Conservation (phyloP, 805 yeast genomes). For the Priceomyces carsonii region DNA sequence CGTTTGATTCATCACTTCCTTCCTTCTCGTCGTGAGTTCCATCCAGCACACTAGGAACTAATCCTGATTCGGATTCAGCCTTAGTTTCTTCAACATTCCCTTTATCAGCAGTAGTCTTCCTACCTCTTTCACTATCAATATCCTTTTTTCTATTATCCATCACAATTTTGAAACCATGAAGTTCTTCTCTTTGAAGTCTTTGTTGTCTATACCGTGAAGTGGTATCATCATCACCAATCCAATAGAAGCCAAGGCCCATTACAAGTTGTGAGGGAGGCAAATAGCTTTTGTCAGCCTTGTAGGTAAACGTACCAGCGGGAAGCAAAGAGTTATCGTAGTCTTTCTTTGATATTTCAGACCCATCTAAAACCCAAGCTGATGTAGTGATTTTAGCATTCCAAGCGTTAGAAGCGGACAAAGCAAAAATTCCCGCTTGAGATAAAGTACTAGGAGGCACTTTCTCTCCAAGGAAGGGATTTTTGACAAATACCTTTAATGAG, state of each 20-base stretch:
- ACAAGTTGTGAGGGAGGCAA: conserved; percentile 82
- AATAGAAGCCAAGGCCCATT: conserved; percentile 85
- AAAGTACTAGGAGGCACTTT: conserved; percentile 83
- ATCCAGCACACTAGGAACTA: no score
- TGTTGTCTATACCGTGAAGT: conserved; percentile 30
- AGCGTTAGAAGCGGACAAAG: conserved; percentile 80
- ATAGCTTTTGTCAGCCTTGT: conserved; percentile 53
- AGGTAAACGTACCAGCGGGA: conserved; percentile 60
- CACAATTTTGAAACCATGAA: conserved; percentile 37
- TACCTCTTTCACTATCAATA: conserved; percentile 22
- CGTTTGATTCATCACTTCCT: neutral
- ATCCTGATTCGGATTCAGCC: neutral
- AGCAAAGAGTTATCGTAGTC: conserved; percentile 62
- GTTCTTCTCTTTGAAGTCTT: conserved; percentile 32
- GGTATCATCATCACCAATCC: conserved; percentile 65
- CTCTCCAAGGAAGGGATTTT: conserved; percentile 72
- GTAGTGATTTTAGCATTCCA: conserved; percentile 86
- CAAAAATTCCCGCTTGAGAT: conserved; percentile 84
- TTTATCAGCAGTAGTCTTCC: neutral
- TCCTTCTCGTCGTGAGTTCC: no score
- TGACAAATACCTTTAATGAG: conserved; percentile 73
- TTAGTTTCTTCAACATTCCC: conserved; percentile 35
- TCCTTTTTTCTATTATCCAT: conserved; percentile 39
- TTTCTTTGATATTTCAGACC: conserved; percentile 65
- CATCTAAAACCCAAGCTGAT: conserved; percentile 84